A percentile compares a stretch with the other conserved stretches of the same genome.
Conservation (phyloP, 1,284 basidiomycete species). For the Ustilago vetiveriae region DNA sequence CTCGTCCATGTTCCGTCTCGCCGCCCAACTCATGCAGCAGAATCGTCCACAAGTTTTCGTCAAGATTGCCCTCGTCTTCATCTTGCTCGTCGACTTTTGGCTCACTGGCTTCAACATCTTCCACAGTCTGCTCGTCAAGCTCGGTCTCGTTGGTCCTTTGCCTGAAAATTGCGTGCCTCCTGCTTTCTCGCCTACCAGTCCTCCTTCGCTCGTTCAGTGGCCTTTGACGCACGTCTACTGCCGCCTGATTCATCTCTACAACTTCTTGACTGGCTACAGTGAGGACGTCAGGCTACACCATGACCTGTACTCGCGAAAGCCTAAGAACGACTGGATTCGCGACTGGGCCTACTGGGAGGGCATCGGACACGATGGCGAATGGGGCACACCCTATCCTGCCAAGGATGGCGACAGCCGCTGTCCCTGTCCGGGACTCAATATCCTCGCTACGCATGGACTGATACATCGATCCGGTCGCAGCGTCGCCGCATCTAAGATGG, state of each 20-base stretch:
- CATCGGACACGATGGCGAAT: constrained; percentile 37
- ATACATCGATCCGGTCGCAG: constrained; percentile 22
- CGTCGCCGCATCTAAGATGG: constrained; percentile 33
- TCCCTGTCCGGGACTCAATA: constrained; percentile 43
- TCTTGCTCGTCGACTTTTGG: constrained; percentile 29
- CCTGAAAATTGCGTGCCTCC: constrained; percentile 31
- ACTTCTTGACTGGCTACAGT: constrained; percentile 22
- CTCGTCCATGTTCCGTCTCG: constrained; percentile 35
- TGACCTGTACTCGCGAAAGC: constrained; percentile 26
- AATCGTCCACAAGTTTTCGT: constrained; percentile 22
- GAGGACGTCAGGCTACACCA: constrained; percentile 26
- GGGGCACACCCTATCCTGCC: constrained; percentile 23
- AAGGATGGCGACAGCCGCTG: constrained; percentile 29
- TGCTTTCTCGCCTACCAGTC: constrained; percentile 35
- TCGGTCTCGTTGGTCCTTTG: constrained; percentile 18
- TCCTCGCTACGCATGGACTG: constrained; percentile 38
- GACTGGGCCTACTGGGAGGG: constrained; percentile 47
- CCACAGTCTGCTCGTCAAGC: constrained; percentile 29
- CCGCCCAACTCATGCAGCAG: constrained; percentile 34
- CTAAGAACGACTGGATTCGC: constrained; percentile 43
- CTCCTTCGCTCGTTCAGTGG: constrained; percentile 35
- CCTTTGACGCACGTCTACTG: constrained; percentile 40
- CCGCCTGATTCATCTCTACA: constrained; percentile 34
- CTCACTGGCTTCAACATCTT: constrained; percentile 28
- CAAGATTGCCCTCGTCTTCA: constrained; percentile 30